Base-by-base conservation (phyloP, 768 basidiomycete species). In the Cyathus striatus region DNA sequence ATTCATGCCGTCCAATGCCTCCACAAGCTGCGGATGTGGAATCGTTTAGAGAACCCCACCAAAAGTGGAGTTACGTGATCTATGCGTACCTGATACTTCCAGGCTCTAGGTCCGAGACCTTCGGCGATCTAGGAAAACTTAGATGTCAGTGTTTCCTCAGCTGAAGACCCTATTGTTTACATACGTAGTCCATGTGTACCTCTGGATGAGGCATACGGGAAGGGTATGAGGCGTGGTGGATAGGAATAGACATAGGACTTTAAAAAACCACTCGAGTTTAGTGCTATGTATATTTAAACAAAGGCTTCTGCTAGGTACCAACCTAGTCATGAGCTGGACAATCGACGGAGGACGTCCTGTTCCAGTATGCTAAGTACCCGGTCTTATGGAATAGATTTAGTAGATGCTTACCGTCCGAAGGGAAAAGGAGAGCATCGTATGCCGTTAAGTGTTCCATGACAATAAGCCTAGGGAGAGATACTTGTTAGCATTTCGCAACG, bases 181-280 rank as follows among this genome's bases (percentile, higher is more conserved):
- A 46, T 52, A 76, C 76, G 62, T 83, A 86, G 62, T 90, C 86
- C 87, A 90, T 90, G 56, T 85, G 79, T 32, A 86, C 76, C 60
- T 90, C 86, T 9, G 88, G 88, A 59, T 90, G 88, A 0, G 88
- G 88, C 69, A 86, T 75, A 41, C 82, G 79, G 36, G 78, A 64
- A 23, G 72, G 72, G 42, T 73, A 72, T 9, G 69, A 61, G 12
- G 63, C 63, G 45, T 75, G 73, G 36, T 72, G 70, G 43, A 67
- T 61, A 14, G 67, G 64, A 45, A 68, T 53, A 41, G 70, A 58
- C 61, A 72, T 69, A 2, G 69, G 70, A 49, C 75, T 76, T 47
- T 17, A 23, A 26, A 34, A 43, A 46, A 44, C 14, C 21, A n/a
- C n/a, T n/a, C n/a, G n/a, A n/a, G n/a, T n/a, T n/a, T n/a, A n/a